A percentile compares a stretch with the other conserved stretches of the same genome.
These are phyloP conservation scores for Baeospora myosura DNA, from an alignment of 1,284 basidiomycete species.

Conservation along the genomic window DNA sequence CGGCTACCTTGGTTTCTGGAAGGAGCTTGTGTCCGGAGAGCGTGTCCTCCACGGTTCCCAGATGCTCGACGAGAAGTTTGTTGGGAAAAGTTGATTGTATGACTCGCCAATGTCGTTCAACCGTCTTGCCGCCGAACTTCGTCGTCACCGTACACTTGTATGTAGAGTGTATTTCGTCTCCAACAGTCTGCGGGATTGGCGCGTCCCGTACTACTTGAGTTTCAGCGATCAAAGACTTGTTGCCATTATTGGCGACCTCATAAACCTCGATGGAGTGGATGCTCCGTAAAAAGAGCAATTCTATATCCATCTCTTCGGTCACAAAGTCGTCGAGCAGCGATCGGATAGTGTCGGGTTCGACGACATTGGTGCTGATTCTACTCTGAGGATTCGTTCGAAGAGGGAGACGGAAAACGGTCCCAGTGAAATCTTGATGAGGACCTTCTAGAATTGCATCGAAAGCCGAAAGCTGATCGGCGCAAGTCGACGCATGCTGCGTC, in stretches of 20 bases:
- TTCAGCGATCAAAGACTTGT: conserved; percentile 10
- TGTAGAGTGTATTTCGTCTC: conserved; percentile 7
- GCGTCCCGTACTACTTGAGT: conserved; percentile 10
- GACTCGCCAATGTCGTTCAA: conserved; percentile 21
- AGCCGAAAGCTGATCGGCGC: conserved; percentile 25
- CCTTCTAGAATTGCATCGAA: conserved; percentile 25
- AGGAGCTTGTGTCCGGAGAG: conserved; percentile 34
- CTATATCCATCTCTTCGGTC: conserved; percentile 32
- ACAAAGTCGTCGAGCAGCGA: conserved; percentile 34
- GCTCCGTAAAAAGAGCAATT: conserved; percentile 38
- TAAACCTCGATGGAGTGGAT: conserved; percentile 31
- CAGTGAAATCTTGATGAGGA: conserved; percentile 19
- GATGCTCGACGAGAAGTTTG: conserved; percentile 15
- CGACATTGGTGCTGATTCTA: conserved; percentile 28
- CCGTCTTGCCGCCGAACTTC: not conserved
- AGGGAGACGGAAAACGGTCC: conserved; percentile 40
- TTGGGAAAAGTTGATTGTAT: conserved; percentile 19
- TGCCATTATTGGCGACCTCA: conserved; percentile 25
- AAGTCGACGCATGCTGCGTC: conserved; percentile 14
- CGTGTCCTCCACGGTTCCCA: conserved; percentile 19
- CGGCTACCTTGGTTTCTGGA: conserved; percentile 31
- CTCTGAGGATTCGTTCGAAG: conserved; percentile 24
- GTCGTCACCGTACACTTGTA: not conserved
- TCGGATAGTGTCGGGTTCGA: conserved; percentile 25
- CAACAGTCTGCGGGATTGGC: conserved; percentile 12